Percentiles rank a stretch among this genome's conserved stretches.
phyloP scores from a whole-genome alignment of 805 yeast species.

The Metschnikowia arizonensis region DNA sequence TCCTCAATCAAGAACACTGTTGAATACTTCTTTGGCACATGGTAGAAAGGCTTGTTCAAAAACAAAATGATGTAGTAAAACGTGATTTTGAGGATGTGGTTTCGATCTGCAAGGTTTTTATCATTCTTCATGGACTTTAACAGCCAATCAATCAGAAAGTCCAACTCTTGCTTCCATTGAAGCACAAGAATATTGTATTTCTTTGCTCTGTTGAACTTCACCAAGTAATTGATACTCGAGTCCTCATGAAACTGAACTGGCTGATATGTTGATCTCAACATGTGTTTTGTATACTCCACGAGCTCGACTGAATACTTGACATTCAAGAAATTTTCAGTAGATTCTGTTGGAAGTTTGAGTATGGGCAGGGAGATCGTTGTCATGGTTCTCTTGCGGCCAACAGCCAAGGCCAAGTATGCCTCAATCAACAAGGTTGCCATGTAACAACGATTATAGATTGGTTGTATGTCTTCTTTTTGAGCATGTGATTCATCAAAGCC shows the following conservation, averaged over 20 bases:
- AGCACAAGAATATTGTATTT: slow-evolving; percentile 16
- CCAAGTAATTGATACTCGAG: slow-evolving; percentile 17
- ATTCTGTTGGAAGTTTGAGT: slow-evolving; percentile 13
- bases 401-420: slow-evolving; percentile 14
- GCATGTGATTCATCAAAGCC: slow-evolving; percentile 15
- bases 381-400: slow-evolving; percentile 14
- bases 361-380: slow-evolving; percentile 10
- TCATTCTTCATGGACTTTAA: slow-evolving; percentile 13
- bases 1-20: slow-evolving; percentile 17
- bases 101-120: slow-evolving; percentile 12
- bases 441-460: slow-evolving; percentile 11
- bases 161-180: slow-evolving; percentile 16
- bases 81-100: slow-evolving; percentile 16
- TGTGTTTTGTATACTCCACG: slow-evolving; percentile 15
- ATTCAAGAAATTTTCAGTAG: slow-evolving; percentile 11
- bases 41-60: slow-evolving; percentile 20
- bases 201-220: slow-evolving; percentile 18
- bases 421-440: slow-evolving; percentile 16
- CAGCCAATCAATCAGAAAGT: slow-evolving; percentile 17
- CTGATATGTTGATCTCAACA: slow-evolving; percentile 17
- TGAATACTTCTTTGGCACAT: slow-evolving; percentile 18
- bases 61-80: slow-evolving; percentile 16
- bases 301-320: slow-evolving; percentile 15
- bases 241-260: slow-evolving; percentile 17
- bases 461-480: slow-evolving; percentile 1